Conservation (phyloP, 2,329 filamentous ascomycete genomes). For the Canariomyces notabilis region DNA sequence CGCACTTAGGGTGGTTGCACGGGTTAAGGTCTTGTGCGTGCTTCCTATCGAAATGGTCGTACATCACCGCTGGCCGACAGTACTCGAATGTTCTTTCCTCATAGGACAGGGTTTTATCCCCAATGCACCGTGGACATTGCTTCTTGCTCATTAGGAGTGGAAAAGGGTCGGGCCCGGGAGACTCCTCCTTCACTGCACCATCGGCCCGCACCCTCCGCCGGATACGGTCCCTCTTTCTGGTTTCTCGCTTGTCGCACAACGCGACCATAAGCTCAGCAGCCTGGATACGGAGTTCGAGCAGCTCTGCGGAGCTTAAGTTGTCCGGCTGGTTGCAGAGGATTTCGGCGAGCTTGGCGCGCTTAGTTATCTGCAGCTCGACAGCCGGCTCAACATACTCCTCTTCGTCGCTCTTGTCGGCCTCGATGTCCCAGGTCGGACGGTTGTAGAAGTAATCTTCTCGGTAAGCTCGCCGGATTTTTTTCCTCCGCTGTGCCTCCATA, state of each 20-base stretch:
- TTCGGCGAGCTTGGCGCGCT: slow-evolving; percentile 17
- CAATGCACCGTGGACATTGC: slow-evolving; percentile 15
- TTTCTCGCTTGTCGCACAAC: slow-evolving; percentile 6
- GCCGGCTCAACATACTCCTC: slow-evolving; percentile 17
- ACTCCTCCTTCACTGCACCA: slow-evolving; percentile 9
- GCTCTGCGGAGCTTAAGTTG: slow-evolving; percentile 9
- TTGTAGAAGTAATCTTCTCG: slow-evolving; percentile 27
- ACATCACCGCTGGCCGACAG: slow-evolving; percentile 9
- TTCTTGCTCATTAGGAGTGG: slow-evolving; percentile 15
- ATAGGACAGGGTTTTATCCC: slow-evolving; percentile 11
- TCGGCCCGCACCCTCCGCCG: background rate
- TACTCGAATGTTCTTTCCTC: slow-evolving; percentile 16
- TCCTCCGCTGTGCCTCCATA: slow-evolving; percentile 20
- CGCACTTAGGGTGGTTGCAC: slow-evolving; percentile 4
- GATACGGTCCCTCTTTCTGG: background rate
- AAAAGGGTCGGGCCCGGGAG: slow-evolving; percentile 13
- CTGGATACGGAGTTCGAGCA: slow-evolving; percentile 11
- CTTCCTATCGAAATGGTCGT: slow-evolving; percentile 7
- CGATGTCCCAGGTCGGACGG: slow-evolving; percentile 25
- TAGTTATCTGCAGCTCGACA: slow-evolving; percentile 17
- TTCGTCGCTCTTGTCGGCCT: slow-evolving; percentile 20
- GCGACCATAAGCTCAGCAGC: slow-evolving; percentile 12
- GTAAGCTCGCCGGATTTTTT: slow-evolving; percentile 23
- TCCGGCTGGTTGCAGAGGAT: slow-evolving; percentile 16
- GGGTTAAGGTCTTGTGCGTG: background rate